Evolutionary conservation across 2,329 filamentous ascomycete species (phyloP), one percentile per base, ranked within the genome.

Genomic region (Graphium sp.): DNA sequence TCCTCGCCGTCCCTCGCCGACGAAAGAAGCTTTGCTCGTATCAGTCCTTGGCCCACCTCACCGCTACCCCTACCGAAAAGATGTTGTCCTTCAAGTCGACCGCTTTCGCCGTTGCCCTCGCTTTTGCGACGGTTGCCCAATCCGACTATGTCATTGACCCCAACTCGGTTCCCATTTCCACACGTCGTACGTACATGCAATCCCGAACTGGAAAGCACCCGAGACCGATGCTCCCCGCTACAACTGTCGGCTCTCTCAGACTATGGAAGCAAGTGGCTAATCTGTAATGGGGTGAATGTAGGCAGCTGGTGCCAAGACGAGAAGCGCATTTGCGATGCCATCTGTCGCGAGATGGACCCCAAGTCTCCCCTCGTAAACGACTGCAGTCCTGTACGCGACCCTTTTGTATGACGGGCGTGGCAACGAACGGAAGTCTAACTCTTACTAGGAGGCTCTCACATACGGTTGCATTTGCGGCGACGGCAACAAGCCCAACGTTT

Each of bases 391-490:
- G 70, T 77, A 63, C 32, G 60, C 15, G 12, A 7, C n/a, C 15
- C 25, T 19, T 18, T 7, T 8, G 14, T 13, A 27, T 18, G 10
- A n/a, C n/a, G n/a, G n/a, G n/a, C n/a, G 13, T 5, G 7, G 16
- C 2, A 12, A 6, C 7, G 14, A 22, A 12, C 30, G 29, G 17
- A 22, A 24, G 18, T 18, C 25, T 18, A 28, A 18, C n/a, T 22
- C 4, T n/a, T 11, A 17, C 15, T 31, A 74, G 68, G 44, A 60
- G 29, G 55, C 58, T 13, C 62, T 87, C 28, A 61, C 55, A n/a
- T 87, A 76, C 53, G 58, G 62, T 37, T 89, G 80, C 49, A 58
- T 82, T 40, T 89, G 80, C 57, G 60, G 62, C 36, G 62, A 77
- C 45, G 66, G 68, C 46, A 47, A 62, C 35, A 53, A 64, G 29